A percentile compares a stretch with the other conserved stretches of the same genome.
Evolutionary conservation across 1,284 basidiomycete genomes (phyloP).

Genomic region (Irpex sp.): DNA sequence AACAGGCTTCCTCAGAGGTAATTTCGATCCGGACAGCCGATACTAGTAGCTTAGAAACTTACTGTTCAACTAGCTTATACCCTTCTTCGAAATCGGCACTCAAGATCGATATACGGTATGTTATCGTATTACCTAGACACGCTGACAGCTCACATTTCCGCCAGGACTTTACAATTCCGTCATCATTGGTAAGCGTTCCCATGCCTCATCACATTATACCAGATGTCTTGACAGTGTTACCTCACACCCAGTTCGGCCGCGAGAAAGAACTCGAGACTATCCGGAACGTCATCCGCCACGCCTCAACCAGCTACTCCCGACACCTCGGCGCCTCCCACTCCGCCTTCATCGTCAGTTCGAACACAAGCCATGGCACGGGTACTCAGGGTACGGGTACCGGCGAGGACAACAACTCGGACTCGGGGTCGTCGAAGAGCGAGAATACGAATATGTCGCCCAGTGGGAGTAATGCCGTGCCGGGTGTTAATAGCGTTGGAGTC

Average conservation of each 20-base stretch:
- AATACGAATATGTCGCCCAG: constrained; percentile 24
- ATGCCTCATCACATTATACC: too few relatives aligned
- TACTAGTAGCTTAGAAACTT: not conserved
- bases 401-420: constrained; percentile 52
- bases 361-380: constrained; percentile 41
- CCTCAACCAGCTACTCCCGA: constrained; percentile 70
- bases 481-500: not conserved
- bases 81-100: constrained; percentile 67
- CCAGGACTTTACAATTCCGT: constrained; percentile 76
- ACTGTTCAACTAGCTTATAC: constrained; percentile 58
- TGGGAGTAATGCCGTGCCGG: constrained; percentile 2
- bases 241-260: too few relatives aligned
- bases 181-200: constrained; percentile 55
- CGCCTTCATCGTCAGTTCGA: constrained; percentile 45
- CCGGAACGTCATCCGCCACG: constrained; percentile 69
- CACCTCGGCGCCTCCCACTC: constrained; percentile 54
- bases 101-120: constrained; percentile 71
- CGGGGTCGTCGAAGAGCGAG: constrained; percentile 53
- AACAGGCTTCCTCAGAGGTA: constrained; percentile 64
- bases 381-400: constrained; percentile 17
- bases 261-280: constrained; percentile 76
- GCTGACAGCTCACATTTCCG: constrained; percentile 4
- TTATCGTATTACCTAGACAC: constrained; percentile 5
- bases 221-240: too few relatives aligned
- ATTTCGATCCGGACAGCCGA: constrained; percentile 9